phyloP scores from a whole-genome alignment of 805 yeast species.

The Ogataea neopini region DNA sequence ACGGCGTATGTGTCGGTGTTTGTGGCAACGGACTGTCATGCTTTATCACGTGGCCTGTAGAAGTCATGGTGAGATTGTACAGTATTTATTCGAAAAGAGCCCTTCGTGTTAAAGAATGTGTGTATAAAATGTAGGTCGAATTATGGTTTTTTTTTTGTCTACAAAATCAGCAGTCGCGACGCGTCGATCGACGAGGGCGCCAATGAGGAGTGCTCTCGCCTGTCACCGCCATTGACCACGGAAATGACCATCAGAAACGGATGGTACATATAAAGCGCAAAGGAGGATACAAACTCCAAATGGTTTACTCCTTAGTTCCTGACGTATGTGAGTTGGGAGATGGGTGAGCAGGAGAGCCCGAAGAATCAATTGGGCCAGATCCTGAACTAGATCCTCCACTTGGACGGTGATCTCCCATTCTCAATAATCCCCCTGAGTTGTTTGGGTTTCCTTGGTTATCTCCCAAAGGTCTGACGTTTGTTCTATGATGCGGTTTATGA shows the following conservation, averaged over 20 bases:
- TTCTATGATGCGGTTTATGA: constrained; percentile 13
- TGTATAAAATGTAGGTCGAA: neutral
- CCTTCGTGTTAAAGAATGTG: too few relatives aligned
- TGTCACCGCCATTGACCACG: too few relatives aligned
- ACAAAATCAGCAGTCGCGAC: neutral
- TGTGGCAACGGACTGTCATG: constrained; percentile 6
- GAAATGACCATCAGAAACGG: too few relatives aligned
- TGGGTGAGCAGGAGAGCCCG: too few relatives aligned
- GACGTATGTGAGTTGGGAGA: too few relatives aligned
- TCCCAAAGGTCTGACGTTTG: neutral
- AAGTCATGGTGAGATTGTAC: neutral
- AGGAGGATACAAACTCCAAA: too few relatives aligned
- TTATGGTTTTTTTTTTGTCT: neutral
- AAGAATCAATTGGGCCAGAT: too few relatives aligned
- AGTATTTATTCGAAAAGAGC: too few relatives aligned
- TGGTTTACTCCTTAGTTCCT: too few relatives aligned
- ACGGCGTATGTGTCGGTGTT: constrained; percentile 1
- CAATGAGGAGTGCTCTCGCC: too few relatives aligned
- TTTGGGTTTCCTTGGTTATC: neutral
- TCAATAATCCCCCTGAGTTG: constrained; percentile 14
- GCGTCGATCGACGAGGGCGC: constrained; percentile 1
- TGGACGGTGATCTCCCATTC: constrained; percentile 20
- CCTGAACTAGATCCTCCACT: neutral
- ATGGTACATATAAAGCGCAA: neutral
- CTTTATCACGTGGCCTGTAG: neutral